Evolutionary conservation across 345 rosid species (phyloP).

Genomic region (Aurinia saxatilis): DNA sequence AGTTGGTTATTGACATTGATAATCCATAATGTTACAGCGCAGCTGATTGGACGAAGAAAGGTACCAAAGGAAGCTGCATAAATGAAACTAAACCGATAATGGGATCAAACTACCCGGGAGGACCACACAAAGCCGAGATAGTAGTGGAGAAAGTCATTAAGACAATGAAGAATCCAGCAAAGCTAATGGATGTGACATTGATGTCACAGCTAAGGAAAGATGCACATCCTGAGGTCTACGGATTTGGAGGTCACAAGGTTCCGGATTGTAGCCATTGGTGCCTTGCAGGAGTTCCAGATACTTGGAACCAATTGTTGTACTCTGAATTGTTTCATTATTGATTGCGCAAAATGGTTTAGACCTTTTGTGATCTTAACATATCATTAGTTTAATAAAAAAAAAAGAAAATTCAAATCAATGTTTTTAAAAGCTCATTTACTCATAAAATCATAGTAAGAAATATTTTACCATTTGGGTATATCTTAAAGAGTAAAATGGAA

Average conservation of each 20-base stretch:
- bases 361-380: no score
- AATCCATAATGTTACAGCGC: slow-evolving; percentile 29
- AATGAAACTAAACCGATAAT: slow-evolving; percentile 35
- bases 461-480: no score
- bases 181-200: slow-evolving; percentile 25
- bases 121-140: slow-evolving; percentile 41
- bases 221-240: slow-evolving; percentile 29
- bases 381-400: neutral
- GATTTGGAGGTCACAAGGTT: slow-evolving; percentile 14
- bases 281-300: slow-evolving; percentile 33
- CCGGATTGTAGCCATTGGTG: slow-evolving; percentile 38
- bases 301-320: slow-evolving; percentile 32
- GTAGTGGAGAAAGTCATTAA: slow-evolving; percentile 24
- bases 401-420: neutral
- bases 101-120: slow-evolving; percentile 33
- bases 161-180: slow-evolving; percentile 19
- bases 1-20: neutral
- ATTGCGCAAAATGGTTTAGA: neutral
- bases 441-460: no score
- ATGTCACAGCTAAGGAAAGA: slow-evolving; percentile 37
- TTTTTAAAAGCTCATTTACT: no score
- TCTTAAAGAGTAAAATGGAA: neutral
- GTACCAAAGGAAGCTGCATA: slow-evolving; percentile 29
- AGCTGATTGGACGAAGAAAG: slow-evolving; percentile 50
- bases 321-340: slow-evolving; percentile 15